Percentiles rank a stretch among this genome's conserved stretches.
Conservation (phyloP, 2,329 filamentous ascomycete genomes). For the Sarocladium brachiariae region DNA sequence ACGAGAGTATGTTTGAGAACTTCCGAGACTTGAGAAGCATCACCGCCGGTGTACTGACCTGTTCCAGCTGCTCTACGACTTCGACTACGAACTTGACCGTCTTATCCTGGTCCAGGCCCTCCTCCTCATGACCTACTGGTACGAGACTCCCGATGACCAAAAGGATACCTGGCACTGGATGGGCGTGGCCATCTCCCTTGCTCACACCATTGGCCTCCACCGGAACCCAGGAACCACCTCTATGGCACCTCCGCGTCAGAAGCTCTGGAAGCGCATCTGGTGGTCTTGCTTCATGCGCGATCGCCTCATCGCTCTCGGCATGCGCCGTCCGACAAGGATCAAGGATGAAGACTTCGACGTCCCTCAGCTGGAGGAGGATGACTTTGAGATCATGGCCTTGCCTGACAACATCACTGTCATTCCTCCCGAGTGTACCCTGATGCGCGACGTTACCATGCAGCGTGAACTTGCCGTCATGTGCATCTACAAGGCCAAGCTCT, state of each 20-base stretch:
- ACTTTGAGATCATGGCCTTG: slow-evolving; percentile 72
- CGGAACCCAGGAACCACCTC: slow-evolving; percentile 72
- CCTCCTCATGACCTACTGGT: slow-evolving; percentile 94
- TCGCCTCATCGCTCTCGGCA: slow-evolving; percentile 83
- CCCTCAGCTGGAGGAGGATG: slow-evolving; percentile 75
- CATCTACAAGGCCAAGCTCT: slow-evolving; percentile 85
- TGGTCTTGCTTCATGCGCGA: slow-evolving; percentile 98
- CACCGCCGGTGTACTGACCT: neutral
- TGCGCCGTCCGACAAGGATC: slow-evolving; percentile 86
- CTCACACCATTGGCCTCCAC: slow-evolving; percentile 88
- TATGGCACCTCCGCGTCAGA: slow-evolving; percentile 67
- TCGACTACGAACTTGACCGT: slow-evolving; percentile 88
- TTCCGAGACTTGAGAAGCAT: neutral
- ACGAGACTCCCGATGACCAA: slow-evolving; percentile 92
- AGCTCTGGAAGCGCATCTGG: slow-evolving; percentile 92
- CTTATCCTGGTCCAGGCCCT: slow-evolving; percentile 83
- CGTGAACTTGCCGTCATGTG: slow-evolving; percentile 78
- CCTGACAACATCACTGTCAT: slow-evolving; percentile 63
- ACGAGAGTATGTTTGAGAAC: slow-evolving; percentile 57
- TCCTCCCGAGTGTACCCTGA: slow-evolving; percentile 60
- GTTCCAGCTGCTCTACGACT: slow-evolving; percentile 74
- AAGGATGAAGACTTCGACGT: slow-evolving; percentile 93
- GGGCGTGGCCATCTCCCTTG: slow-evolving; percentile 88
- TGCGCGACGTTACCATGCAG: slow-evolving; percentile 67
- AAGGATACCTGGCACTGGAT: slow-evolving; percentile 99